phyloP scores from a whole-genome alignment of 176 grass and related monocot genomes.

The Paspalum vaginatum region DNA sequence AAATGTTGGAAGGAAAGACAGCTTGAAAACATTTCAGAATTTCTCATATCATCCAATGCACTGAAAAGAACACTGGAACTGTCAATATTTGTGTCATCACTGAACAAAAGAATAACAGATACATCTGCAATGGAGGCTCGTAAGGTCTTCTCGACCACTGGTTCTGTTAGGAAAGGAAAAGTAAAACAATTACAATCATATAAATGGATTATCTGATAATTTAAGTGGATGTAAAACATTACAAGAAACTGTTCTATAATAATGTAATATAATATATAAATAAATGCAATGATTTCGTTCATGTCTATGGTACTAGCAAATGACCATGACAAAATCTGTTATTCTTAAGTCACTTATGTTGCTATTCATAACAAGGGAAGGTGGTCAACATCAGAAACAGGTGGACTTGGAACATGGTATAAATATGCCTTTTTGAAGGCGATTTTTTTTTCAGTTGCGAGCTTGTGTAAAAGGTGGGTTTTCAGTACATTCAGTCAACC shows the following conservation, averaged over 20 bases:
- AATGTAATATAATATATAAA: slow-evolving; percentile 20
- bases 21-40: slow-evolving; percentile 65
- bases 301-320: slow-evolving; percentile 27
- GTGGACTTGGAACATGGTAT: background rate
- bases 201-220: slow-evolving; percentile 36
- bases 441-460: background rate
- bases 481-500: slow-evolving; percentile 3
- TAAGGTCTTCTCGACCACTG: slow-evolving; percentile 69
- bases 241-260: background rate
- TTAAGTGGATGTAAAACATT: slow-evolving; percentile 3
- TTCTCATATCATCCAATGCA: slow-evolving; percentile 46
- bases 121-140: slow-evolving; percentile 64
- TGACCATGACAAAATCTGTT: slow-evolving; percentile 18
- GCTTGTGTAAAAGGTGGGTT: background rate
- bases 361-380: background rate
- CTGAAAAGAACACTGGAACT: slow-evolving; percentile 37
- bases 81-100: slow-evolving; percentile 47
- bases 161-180: slow-evolving; percentile 69
- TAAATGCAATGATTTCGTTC: slow-evolving; percentile 1
- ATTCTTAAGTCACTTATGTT: slow-evolving; percentile 21
- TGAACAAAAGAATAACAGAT: slow-evolving; percentile 78
- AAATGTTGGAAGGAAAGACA: slow-evolving; percentile 67
- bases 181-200: slow-evolving; percentile 34
- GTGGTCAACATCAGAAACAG: slow-evolving; percentile 16
- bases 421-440: background rate